These are phyloP conservation scores for Carex parvula DNA, from an alignment of 176 grass and related monocot species.

Conservation along the genomic window DNA sequence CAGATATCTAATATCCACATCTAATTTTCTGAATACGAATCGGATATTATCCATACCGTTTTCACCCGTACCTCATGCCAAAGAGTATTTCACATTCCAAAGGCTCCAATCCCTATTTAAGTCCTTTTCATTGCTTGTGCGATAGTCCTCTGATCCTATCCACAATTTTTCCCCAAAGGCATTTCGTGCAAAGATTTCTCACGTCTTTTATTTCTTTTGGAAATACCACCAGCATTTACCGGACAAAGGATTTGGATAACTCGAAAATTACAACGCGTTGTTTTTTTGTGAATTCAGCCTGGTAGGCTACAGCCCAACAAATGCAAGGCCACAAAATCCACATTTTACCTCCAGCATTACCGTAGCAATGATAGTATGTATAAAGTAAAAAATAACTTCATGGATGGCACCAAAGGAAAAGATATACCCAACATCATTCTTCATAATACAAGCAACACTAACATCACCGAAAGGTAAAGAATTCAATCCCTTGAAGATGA, in stretches of 20 bases:
- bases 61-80: too few species aligned
- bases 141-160: neutral
- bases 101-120: neutral
- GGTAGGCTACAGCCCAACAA: neutral
- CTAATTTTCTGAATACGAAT: too few species aligned
- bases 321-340: neutral
- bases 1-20: too few species aligned
- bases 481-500: neutral
- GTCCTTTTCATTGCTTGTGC: neutral
- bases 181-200: neutral
- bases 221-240: neutral
- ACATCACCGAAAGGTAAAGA: neutral
- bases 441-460: neutral
- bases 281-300: neutral
- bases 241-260: neutral
- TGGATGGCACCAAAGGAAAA: neutral
- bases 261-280: neutral
- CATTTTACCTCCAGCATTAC: neutral
- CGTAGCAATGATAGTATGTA: neutral
- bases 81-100: neutral
- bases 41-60: too few species aligned
- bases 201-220: neutral
- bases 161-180: neutral
- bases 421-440: neutral
- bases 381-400: neutral